Percentiles rank a stretch among this genome's conserved stretches.
phyloP scores from a whole-genome alignment of 192 early-diverging fungal genomes.

The Podila verticillata region DNA sequence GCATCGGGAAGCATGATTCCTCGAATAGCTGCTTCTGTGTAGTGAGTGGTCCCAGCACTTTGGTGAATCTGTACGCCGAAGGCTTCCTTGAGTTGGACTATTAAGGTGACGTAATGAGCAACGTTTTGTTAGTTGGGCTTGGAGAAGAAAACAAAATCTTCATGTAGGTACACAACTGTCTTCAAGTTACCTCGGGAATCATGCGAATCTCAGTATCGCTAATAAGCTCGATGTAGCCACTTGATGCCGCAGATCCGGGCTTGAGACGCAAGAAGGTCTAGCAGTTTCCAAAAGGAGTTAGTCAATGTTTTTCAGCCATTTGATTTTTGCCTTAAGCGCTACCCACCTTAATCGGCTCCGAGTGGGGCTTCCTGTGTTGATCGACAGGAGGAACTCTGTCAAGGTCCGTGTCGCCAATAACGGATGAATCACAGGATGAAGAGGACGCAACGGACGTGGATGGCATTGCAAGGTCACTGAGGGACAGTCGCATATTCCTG shows the following conservation, averaged over 20 bases:
- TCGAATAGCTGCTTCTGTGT: constrained; percentile 67
- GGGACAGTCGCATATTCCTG: background rate
- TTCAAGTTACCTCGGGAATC: constrained; percentile 25
- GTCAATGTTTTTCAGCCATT: too few species aligned
- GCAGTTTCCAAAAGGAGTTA: background rate
- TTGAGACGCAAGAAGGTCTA: constrained; percentile 33
- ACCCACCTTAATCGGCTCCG: background rate
- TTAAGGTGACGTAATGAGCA: constrained; percentile 13
- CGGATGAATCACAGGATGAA: background rate
- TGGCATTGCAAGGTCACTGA: background rate
- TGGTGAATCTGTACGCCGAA: constrained; percentile 64
- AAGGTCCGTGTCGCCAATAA: background rate
- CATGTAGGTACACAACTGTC: background rate
- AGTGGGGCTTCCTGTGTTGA: background rate
- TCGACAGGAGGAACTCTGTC: background rate
- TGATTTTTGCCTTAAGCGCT: background rate
- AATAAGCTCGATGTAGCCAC: constrained; percentile 45
- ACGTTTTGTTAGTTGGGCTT: background rate
- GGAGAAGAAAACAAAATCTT: background rate
- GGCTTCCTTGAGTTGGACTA: constrained; percentile 41
- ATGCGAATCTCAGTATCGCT: constrained; percentile 53
- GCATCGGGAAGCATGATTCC: constrained; percentile 63
- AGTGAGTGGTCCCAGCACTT: constrained; percentile 60
- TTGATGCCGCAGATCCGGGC: background rate
- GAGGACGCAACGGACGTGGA: background rate